phyloP scores from a whole-genome alignment of 73 alveolate genomes.

The Tetrahymena elliotti region DNA sequence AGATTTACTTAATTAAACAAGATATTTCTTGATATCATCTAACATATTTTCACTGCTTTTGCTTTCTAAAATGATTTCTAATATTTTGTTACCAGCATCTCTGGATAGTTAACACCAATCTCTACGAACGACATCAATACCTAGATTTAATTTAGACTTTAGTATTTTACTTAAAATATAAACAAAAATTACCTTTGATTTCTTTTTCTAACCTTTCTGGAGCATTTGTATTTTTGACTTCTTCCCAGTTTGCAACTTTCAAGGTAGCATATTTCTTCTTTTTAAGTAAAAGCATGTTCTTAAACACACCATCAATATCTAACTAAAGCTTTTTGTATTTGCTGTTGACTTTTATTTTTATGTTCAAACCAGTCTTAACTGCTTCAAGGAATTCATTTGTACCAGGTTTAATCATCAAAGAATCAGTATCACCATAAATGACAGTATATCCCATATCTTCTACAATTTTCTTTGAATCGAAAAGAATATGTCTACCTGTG shows the following conservation, averaged over 20 bases:
- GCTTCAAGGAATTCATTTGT: constrained; percentile 78
- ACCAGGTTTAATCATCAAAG: constrained; percentile 86
- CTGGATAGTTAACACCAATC: constrained; percentile 96
- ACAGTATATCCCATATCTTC: constrained; percentile 49
- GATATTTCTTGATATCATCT: constrained; percentile 57
- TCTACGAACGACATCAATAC: constrained; percentile 99
- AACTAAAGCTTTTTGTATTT: constrained; percentile 90
- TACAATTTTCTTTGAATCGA: constrained; percentile 59
- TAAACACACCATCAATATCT: constrained; percentile 96
- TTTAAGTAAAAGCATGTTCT: constrained; percentile 84
- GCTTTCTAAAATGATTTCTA: constrained; percentile 73
- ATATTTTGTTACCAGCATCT: constrained; percentile 59
- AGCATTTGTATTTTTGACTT: not conserved
- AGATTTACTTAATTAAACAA: constrained; percentile 61
- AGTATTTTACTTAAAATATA: not conserved
- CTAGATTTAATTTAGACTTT: constrained; percentile 55
- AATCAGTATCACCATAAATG: constrained; percentile 99
- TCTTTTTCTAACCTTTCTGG: not conserved
- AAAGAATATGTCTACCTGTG: constrained; percentile 84
- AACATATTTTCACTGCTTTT: constrained; percentile 76
- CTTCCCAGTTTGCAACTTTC: constrained; percentile 49
- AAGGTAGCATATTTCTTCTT: constrained; percentile 99
- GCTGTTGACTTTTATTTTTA: constrained; percentile 77
- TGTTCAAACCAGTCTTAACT: constrained; percentile 69
- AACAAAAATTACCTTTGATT: constrained; percentile 6